Conservation (phyloP, 2,329 filamentous ascomycete genomes). For the Graphiopsis chlorocephala region DNA sequence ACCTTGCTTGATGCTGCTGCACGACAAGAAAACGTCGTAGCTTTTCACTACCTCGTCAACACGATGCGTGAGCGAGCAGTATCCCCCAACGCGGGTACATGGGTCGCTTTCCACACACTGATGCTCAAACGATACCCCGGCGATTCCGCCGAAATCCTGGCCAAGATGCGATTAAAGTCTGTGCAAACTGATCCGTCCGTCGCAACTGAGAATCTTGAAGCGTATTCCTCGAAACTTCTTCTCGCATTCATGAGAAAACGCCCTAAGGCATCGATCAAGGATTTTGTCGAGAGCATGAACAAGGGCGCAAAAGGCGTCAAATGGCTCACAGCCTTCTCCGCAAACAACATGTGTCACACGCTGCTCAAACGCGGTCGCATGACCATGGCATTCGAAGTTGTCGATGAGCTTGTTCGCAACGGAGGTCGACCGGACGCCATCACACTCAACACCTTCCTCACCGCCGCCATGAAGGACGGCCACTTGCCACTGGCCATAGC, state of each 20-base stretch:
- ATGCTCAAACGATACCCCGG: conserved; percentile 19
- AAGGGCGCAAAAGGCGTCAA: conserved; percentile 17
- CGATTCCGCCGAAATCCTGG: conserved; percentile 17
- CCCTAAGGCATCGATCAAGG: conserved; percentile 9
- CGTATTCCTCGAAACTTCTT: conserved; percentile 22
- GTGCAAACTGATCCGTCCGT: conserved; percentile 21
- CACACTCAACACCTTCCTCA: conserved; percentile 29
- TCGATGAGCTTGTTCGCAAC: conserved; percentile 20
- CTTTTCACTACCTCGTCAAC: conserved; percentile 27
- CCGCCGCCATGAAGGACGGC: conserved; percentile 16
- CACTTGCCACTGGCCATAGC: conserved; percentile 22
- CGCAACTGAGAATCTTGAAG: conserved; percentile 13
- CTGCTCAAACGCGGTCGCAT: conserved; percentile 25
- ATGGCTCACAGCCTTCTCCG: conserved; percentile 26
- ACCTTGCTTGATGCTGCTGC: conserved; percentile 25
- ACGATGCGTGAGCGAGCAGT: conserved; percentile 25
- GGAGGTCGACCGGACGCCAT: conserved; percentile 19
- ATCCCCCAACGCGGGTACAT: conserved; percentile 23
- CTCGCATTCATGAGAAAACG: neutral
- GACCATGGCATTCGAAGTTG: conserved; percentile 21
- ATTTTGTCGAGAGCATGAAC: conserved; percentile 19
- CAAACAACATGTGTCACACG: conserved; percentile 25
- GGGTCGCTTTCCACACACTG: conserved; percentile 26
- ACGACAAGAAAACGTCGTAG: conserved; percentile 25
- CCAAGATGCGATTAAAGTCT: conserved; percentile 26